Base-by-base conservation (phyloP, 495 filamentous ascomycete species). In the Ascobolus immersus region DNA sequence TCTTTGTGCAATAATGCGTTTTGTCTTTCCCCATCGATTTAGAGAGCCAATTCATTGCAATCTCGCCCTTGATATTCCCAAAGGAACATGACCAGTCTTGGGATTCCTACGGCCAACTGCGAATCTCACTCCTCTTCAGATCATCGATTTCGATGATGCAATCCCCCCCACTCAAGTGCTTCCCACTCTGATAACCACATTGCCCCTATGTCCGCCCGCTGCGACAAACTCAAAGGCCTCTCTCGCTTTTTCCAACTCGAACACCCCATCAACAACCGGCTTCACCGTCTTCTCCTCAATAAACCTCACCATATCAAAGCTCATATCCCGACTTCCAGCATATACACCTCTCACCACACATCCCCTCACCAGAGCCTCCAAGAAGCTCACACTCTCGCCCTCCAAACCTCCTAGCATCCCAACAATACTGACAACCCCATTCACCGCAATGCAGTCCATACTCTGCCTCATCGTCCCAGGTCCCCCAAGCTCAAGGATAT, bases 401-500 rank as follows among this genome's bases (percentile, higher is more conserved):
- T 54, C 38, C 1, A 40, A 43, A 9, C 65, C 68, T 1, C 62
- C 63, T 3, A 78, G 44, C 51, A 76, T 69, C 0, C 74, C 73
- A 44, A 77, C 72, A 22, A 75, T 51, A 35, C 54, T 64, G 38
- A 79, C 73, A 21, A 73, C 45, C 21, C 74, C 74, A 44, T 77
- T 73, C 29, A 56, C 58, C 49, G 66, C 71, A 46, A 77, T 55
- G 13, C 67, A 69, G 33, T 64, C 62, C 36, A 78, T 49, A 35
- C 59, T 65, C 53, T 79, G 70, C 30, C 48, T 35, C 28, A 76
- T 48, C 3, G 72, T 77, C 4, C 47, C 56, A 3, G 60, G 52
- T 12, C 74, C 75, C n/a, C 68, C 73, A 17, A 80, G 62, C 52
- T 80, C 73, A 21, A 80, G 42, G 21, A 89, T 52, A 42, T 77